These are phyloP conservation scores for Chalaropsis thielavioides DNA, from an alignment of 2,329 filamentous ascomycete species.

Conservation along the genomic window DNA sequence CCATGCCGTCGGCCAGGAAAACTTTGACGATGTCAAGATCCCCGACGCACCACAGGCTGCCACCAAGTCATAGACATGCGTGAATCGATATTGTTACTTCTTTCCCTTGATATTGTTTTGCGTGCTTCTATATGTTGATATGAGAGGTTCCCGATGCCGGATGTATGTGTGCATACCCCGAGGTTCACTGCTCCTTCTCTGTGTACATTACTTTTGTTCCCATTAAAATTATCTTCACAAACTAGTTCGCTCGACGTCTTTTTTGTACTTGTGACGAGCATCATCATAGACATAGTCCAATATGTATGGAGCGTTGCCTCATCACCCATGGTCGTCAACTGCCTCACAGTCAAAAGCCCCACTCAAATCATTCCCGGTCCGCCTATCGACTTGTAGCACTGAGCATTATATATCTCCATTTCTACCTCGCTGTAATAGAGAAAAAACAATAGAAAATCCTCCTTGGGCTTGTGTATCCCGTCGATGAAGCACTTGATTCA, in stretches of 20 bases:
- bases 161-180: neutral
- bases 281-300: too few species aligned
- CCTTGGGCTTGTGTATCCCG: neutral
- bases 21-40: constrained; percentile 89
- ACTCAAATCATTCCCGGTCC: too few species aligned
- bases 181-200: neutral
- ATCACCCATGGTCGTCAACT: too few species aligned
- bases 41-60: constrained; percentile 47
- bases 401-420: neutral
- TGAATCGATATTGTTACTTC: constrained; percentile 19
- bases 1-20: constrained; percentile 80
- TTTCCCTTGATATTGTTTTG: neutral
- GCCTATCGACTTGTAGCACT: too few species aligned
- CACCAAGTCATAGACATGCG: constrained; percentile 26
- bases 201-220: neutral
- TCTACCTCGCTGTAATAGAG: neutral
- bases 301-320: too few species aligned
- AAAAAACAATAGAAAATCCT: neutral
- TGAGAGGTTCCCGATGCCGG: neutral
- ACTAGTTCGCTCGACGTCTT: neutral
- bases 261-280: neutral
- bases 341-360: too few species aligned
- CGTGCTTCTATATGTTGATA: neutral
- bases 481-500: neutral
- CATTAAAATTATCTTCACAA: neutral